Evolutionary conservation across 768 basidiomycete species (phyloP).

Genomic region (Lactarius vividus): DNA sequence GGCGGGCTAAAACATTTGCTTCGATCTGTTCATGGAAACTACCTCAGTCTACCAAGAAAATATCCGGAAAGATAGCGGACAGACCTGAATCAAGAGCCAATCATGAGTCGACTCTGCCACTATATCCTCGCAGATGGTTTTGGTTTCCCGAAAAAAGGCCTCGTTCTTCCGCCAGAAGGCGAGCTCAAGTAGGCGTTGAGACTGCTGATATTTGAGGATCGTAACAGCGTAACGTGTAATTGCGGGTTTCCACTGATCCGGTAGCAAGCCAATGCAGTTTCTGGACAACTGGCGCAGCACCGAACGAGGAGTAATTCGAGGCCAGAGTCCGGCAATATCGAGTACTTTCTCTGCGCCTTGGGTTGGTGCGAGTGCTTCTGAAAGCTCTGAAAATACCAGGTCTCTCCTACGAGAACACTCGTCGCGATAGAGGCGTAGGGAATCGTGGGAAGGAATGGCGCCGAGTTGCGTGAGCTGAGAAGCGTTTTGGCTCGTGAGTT

Average conservation of each 20-base stretch:
- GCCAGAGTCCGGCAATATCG: slow-evolving; percentile 12
- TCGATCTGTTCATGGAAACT: slow-evolving; percentile 40
- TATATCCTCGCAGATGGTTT: neutral
- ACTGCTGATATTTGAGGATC: slow-evolving; percentile 14
- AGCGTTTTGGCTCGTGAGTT: neutral
- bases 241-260: neutral
- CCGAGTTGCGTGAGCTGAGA: neutral
- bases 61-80: neutral
- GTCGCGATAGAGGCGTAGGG: neutral
- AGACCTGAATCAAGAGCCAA: slow-evolving; percentile 23
- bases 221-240: slow-evolving; percentile 1
- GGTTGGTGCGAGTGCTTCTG: neutral
- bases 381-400: neutral
- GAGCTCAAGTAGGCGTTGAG: slow-evolving; percentile 15
- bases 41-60: neutral
- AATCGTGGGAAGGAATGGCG: neutral
- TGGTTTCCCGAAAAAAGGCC: slow-evolving; percentile 12
- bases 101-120: slow-evolving; percentile 3
- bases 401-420: neutral
- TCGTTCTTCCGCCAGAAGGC: neutral
- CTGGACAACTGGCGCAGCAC: slow-evolving; percentile 28
- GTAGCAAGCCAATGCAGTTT: slow-evolving; percentile 22
- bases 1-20: slow-evolving; percentile 42
- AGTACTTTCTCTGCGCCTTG: neutral
- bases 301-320: slow-evolving; percentile 14